Percentiles rank a stretch among this genome's conserved stretches.
These are phyloP conservation scores for Tolypocladium nubicola DNA, from an alignment of 2,329 filamentous ascomycete species.

Conservation along the genomic window DNA sequence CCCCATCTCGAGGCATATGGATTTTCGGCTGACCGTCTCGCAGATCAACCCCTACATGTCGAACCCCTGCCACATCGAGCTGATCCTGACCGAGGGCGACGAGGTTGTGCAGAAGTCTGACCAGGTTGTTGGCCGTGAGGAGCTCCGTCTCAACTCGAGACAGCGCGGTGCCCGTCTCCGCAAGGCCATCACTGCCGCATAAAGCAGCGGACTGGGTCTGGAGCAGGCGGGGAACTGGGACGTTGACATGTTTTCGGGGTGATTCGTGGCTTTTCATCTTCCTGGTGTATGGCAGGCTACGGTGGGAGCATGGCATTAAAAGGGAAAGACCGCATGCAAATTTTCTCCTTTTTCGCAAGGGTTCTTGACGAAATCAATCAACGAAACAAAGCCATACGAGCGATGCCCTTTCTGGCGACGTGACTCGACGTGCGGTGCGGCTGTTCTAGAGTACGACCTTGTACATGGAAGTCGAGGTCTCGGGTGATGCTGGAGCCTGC, in stretches of 20 bases:
- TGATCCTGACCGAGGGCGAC: slow-evolving; percentile 96
- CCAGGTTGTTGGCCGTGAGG: slow-evolving; percentile 63
- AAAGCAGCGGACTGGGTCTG: slow-evolving; percentile 19
- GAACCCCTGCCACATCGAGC: slow-evolving; percentile 99
- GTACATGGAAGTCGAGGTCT: not conserved
- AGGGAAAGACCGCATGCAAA: slow-evolving; percentile 23
- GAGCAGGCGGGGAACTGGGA: not conserved
- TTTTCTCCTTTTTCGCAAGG: slow-evolving; percentile 18
- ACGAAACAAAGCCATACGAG: slow-evolving; percentile 5
- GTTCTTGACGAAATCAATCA: slow-evolving; percentile 25
- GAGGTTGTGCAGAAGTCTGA: slow-evolving; percentile 92
- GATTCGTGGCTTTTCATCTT: slow-evolving; percentile 27
- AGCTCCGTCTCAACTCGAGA: slow-evolving; percentile 69
- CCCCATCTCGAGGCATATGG: not conserved
- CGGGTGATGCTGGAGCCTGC: not conserved
- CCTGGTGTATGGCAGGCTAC: slow-evolving; percentile 27
- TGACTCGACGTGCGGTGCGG: not conserved
- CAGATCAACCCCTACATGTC: slow-evolving; percentile 99
- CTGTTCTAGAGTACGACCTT: not conserved
- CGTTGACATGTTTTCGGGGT: slow-evolving; percentile 7
- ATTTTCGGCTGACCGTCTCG: not conserved
- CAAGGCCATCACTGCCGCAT: slow-evolving; percentile 56
- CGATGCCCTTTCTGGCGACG: not conserved
- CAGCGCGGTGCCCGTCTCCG: slow-evolving; percentile 70
- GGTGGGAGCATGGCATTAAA: slow-evolving; percentile 26